Evolutionary conservation across 331 rosid species (phyloP).

Genomic region (Acacia concinna): DNA sequence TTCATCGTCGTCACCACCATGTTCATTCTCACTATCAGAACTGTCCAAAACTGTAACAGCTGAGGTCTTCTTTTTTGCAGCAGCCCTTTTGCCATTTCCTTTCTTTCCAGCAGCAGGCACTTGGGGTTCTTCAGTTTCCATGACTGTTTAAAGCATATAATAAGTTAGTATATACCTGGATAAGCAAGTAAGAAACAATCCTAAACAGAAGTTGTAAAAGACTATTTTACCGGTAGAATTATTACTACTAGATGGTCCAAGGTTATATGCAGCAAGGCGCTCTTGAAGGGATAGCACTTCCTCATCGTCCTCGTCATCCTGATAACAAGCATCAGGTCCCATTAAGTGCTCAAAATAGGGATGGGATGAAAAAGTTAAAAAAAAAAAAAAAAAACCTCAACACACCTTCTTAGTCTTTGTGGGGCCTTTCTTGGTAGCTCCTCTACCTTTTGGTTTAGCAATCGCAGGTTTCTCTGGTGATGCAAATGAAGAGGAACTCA

Average conservation of each 20-base stretch:
- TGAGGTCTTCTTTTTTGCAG: conserved; percentile 51
- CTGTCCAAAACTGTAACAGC: conserved; percentile 35
- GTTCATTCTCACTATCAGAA: conserved; percentile 37
- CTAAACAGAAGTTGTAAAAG: conserved; percentile 1
- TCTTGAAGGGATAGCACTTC: conserved; percentile 80
- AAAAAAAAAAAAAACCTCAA: not conserved
- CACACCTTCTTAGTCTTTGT: conserved; percentile 57
- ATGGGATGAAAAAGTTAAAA: not conserved
- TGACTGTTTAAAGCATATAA: conserved; percentile 38
- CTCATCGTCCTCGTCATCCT: conserved; percentile 32
- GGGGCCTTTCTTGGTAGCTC: conserved; percentile 50
- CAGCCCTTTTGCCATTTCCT: conserved; percentile 47
- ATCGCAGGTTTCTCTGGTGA: conserved; percentile 53
- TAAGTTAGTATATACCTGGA: not conserved
- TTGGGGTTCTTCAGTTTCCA: conserved; percentile 58
- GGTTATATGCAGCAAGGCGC: conserved; percentile 86
- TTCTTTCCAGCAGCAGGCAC: conserved; percentile 61
- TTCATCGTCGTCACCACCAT: conserved; percentile 22
- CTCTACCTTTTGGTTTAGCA: conserved; percentile 61
- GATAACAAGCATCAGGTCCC: not conserved
- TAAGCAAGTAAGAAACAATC: not conserved
- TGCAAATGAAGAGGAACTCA: conserved; percentile 1
- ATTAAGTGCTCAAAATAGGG: not conserved
- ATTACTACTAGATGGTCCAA: conserved; percentile 73
- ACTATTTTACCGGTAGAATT: conserved; percentile 49